phyloP scores from a whole-genome alignment of 768 basidiomycete genomes.

The Megacollybia marginata region DNA sequence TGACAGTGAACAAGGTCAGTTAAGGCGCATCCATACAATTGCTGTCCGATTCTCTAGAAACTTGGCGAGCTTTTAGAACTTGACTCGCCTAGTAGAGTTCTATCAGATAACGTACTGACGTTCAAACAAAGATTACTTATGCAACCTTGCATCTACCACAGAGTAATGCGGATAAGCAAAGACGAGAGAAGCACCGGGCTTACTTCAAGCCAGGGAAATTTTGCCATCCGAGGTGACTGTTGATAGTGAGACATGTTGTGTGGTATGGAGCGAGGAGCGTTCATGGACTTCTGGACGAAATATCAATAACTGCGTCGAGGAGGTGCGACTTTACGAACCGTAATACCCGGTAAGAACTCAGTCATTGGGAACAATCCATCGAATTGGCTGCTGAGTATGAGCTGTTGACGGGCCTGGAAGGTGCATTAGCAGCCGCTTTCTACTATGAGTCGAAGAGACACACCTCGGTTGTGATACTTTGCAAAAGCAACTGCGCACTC shows the following conservation, averaged over 20 bases:
- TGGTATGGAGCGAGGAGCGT: not conserved
- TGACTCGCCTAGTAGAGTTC: no score
- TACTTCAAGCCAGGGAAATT: constrained; percentile 31
- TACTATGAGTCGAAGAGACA: no score
- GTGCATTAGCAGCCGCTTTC: no score
- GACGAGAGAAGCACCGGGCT: not conserved
- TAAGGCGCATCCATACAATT: no score
- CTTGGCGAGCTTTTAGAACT: no score
- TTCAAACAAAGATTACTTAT: no score
- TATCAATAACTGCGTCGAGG: no score
- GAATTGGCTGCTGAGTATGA: constrained; percentile 59
- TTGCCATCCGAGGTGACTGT: constrained; percentile 32
- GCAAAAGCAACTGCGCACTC: constrained; percentile 41
- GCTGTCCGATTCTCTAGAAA: no score
- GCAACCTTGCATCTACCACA: no score
- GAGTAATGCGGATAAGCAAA: no score
- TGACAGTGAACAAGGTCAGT: no score
- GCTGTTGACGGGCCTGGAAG: constrained; percentile 45
- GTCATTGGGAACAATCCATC: constrained; percentile 58
- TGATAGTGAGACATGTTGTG: constrained; percentile 30
- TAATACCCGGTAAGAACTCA: constrained; percentile 6
- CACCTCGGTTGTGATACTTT: constrained; percentile 49
- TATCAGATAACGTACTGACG: no score
- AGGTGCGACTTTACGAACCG: not conserved
- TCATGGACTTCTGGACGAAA: not conserved